These are phyloP conservation scores for Jamesozyma jinghongensis DNA, from an alignment of 805 yeast species.

Conservation along the genomic window DNA sequence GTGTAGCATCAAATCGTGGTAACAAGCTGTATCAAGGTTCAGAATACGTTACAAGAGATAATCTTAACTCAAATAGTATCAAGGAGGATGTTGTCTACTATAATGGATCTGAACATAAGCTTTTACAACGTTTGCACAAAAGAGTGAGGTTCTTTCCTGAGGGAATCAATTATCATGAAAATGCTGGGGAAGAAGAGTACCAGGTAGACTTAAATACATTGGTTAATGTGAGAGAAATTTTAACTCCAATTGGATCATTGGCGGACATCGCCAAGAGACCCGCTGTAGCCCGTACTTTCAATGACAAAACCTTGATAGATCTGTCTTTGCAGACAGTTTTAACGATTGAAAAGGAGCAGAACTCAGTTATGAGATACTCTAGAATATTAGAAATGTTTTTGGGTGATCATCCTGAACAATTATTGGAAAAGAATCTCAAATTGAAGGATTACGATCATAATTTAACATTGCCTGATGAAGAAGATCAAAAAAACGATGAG, in stretches of 20 bases:
- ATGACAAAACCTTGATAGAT: constrained; percentile 42
- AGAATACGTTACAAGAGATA: constrained; percentile 37
- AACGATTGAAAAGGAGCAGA: constrained; percentile 73
- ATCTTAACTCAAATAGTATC: constrained; percentile 29
- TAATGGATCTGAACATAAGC: constrained; percentile 30
- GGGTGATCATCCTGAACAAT: constrained; percentile 74
- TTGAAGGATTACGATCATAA: constrained; percentile 66
- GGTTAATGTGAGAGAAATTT: constrained; percentile 46
- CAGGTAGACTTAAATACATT: constrained; percentile 40
- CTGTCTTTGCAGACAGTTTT: constrained; percentile 69
- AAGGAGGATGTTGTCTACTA: constrained; percentile 28
- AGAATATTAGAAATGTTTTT: constrained; percentile 68
- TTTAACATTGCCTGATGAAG: constrained; percentile 28
- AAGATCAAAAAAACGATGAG: constrained; percentile 14
- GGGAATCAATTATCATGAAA: not conserved
- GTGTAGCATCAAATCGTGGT: constrained; percentile 44
- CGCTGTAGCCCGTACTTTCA: constrained; percentile 58
- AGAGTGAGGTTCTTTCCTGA: constrained; percentile 21
- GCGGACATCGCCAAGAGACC: constrained; percentile 68
- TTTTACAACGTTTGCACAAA: constrained; percentile 21
- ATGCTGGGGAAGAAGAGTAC: constrained; percentile 24
- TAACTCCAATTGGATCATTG: constrained; percentile 75
- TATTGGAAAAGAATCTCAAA: constrained; percentile 54
- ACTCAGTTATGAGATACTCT: constrained; percentile 59
- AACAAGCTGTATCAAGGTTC: constrained; percentile 47